Conservation (phyloP, 306 rosid species). For the Oxytropis ochrocephala region DNA sequence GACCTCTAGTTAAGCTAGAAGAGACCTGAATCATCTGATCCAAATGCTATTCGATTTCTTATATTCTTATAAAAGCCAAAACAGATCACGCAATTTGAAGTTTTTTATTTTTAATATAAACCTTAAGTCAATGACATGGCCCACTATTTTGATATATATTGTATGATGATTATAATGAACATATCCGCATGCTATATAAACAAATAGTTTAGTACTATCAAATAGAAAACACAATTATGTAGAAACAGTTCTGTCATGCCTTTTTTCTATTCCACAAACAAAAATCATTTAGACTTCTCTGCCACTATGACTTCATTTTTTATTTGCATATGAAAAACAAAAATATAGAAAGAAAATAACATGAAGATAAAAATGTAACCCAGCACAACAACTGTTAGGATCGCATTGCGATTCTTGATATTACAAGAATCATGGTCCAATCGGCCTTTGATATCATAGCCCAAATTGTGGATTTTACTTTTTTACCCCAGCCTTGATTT, state of each 20-base stretch:
- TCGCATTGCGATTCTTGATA: no score
- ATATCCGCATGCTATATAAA: slow-evolving; percentile 19
- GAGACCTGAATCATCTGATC: no score
- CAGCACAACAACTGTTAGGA: no score
- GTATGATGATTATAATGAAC: slow-evolving; percentile 8
- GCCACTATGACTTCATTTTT: slow-evolving; percentile 9
- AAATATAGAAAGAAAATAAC: not conserved
- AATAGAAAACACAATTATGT: slow-evolving; percentile 4
- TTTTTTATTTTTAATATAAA: not conserved
- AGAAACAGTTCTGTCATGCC: slow-evolving; percentile 18
- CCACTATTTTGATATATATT: slow-evolving; percentile 27
- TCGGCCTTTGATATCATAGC: no score
- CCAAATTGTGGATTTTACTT: no score
- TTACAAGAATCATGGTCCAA: no score
- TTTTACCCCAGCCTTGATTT: no score
- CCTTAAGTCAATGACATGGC: slow-evolving; percentile 40
- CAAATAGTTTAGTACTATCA: slow-evolving; percentile 14
- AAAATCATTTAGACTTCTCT: not conserved
- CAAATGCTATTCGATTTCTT: no score
- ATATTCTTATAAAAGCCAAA: slow-evolving; percentile 24
- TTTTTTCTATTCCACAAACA: slow-evolving; percentile 19
- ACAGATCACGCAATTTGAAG: slow-evolving; percentile 26
- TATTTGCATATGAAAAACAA: not conserved
- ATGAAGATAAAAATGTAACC: no score
- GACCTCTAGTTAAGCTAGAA: no score